Evolutionary conservation across 1,284 basidiomycete species (phyloP), one percentile per base, ranked within the genome.

Genomic region (Cerrena zonata): DNA sequence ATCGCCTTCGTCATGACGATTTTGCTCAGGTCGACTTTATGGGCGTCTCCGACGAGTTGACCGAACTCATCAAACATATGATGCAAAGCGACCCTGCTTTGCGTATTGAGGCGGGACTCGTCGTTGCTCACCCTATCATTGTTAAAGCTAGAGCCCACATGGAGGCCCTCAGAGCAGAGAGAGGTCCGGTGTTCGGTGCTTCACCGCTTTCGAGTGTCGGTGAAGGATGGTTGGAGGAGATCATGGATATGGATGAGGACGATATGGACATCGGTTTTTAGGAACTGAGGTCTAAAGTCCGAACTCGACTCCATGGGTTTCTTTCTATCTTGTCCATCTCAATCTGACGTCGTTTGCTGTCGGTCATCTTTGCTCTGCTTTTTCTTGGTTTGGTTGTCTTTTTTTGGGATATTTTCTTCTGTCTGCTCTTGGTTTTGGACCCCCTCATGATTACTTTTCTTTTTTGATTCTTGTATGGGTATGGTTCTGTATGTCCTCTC

Each of bases 1-100:
- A 96, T 61, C 86, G 90, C 58, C 78, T 99, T 39, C 86, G 96
- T 46, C 82, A 82, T 52, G 90, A 96, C 68, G 91, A 99, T 71
- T 93, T 97, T 64, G 83, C 84, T 45, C 91, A 94, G 62, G 86
- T 97, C 48, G 88, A 94, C 65, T 74, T 84, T 58, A 76, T 79
- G n/a, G 80, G 87, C 18, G 43, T 55, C 7, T 58, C 56, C 15
- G 74, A 78, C 1, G 82, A 86, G 57, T 71, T 97, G 45, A 73
- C 85, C 54, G 76, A 75, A 43, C 72, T 96, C 56, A 84, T 94
- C 61, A 79, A 72, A 59, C 73, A 73, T 53, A 90, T 92, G 80
- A 91, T 94, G 86, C 79, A 80, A 26, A 80, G 81, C 1, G 81
- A 90, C 47, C 84, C 90, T 3, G 67, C 64, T 4, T 58, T 68